A percentile compares a stretch with the other conserved stretches of the same genome.
phyloP scores from a whole-genome alignment of 352 stramenopile genomes.

The Hyaloperonospora brassicae region DNA sequence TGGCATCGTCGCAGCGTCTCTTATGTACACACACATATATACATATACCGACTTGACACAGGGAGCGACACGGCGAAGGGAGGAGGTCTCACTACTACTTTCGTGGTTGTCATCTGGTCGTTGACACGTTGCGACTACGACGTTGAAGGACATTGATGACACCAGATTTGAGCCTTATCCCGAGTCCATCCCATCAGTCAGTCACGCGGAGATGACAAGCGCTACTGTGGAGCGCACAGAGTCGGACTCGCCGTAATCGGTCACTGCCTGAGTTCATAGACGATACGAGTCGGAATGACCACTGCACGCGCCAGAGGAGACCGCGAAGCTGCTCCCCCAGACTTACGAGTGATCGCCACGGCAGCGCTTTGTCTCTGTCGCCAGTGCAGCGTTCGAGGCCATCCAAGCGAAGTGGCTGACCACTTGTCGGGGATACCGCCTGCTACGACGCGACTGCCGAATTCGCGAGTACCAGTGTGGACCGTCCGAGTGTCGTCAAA shows the following conservation, averaged over 20 bases:
- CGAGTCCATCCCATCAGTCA: slow-evolving; percentile 5
- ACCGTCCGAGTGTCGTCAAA: no score
- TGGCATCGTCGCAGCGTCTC: slow-evolving; percentile 11
- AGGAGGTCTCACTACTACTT: slow-evolving; percentile 26
- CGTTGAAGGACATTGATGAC: slow-evolving; percentile 34
- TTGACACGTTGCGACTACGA: slow-evolving; percentile 7
- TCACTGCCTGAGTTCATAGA: slow-evolving; percentile 3
- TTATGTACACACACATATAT: no score
- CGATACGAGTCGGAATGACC: slow-evolving; percentile 11
- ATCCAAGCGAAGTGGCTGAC: no score
- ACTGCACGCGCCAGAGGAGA: slow-evolving; percentile 12
- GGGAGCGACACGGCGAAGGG: slow-evolving; percentile 4
- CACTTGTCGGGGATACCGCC: no score
- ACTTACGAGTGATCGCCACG: no score
- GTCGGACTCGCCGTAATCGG: neutral
- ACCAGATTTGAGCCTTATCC: slow-evolving; percentile 15
- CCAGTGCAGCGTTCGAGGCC: no score
- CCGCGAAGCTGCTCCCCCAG: neutral
- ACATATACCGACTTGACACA: slow-evolving; percentile 14
- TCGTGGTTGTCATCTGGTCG: slow-evolving; percentile 3
- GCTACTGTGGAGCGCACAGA: slow-evolving; percentile 1
- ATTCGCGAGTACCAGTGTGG: no score
- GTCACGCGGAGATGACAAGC: slow-evolving; percentile 5
- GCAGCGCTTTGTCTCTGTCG: no score
- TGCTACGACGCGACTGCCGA: no score